phyloP scores from a whole-genome alignment of 352 stramenopile species.

The Elongisporangium undulatum region DNA sequence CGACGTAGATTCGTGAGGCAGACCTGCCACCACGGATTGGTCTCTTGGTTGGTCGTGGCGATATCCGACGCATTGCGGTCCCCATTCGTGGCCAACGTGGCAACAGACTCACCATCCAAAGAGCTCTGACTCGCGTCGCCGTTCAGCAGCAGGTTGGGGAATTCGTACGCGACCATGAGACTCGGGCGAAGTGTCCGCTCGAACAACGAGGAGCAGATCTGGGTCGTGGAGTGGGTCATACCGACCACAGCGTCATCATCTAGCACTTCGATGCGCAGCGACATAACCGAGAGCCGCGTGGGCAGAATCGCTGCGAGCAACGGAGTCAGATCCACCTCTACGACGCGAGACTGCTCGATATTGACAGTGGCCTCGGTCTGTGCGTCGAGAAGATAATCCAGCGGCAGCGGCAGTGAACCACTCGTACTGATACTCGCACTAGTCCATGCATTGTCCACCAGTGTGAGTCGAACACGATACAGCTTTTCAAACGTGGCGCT shows the following conservation, averaged over 20 bases:
- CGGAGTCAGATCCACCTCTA: slow-evolving; percentile 48
- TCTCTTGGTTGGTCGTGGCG: slow-evolving; percentile 23
- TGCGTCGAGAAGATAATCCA: slow-evolving; percentile 4
- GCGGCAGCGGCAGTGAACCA: background rate
- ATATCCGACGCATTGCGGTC: slow-evolving; percentile 8
- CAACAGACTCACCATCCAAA: slow-evolving; percentile 10
- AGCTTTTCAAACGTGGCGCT: slow-evolving; percentile 12
- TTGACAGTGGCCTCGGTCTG: slow-evolving; percentile 17
- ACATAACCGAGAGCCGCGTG: slow-evolving; percentile 33
- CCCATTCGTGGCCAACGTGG: slow-evolving; percentile 24
- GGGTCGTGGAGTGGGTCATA: slow-evolving; percentile 23
- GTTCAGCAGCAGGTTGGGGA: slow-evolving; percentile 35
- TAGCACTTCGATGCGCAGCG: slow-evolving; percentile 51
- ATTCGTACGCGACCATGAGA: slow-evolving; percentile 35
- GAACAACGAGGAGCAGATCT: slow-evolving; percentile 64
- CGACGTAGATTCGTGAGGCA: slow-evolving; percentile 27
- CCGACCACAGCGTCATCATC: slow-evolving; percentile 12
- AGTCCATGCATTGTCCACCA: slow-evolving; percentile 48
- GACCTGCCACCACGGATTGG: slow-evolving; percentile 58
- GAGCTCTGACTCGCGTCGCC: slow-evolving; percentile 30
- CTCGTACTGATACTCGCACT: slow-evolving; percentile 14
- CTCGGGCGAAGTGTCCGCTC: slow-evolving; percentile 42
- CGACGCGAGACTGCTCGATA: slow-evolving; percentile 41
- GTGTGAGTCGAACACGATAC: slow-evolving; percentile 40
- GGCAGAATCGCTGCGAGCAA: slow-evolving; percentile 33